Conservation (phyloP, 495 filamentous ascomycete genomes). For the Tuber borchii region DNA sequence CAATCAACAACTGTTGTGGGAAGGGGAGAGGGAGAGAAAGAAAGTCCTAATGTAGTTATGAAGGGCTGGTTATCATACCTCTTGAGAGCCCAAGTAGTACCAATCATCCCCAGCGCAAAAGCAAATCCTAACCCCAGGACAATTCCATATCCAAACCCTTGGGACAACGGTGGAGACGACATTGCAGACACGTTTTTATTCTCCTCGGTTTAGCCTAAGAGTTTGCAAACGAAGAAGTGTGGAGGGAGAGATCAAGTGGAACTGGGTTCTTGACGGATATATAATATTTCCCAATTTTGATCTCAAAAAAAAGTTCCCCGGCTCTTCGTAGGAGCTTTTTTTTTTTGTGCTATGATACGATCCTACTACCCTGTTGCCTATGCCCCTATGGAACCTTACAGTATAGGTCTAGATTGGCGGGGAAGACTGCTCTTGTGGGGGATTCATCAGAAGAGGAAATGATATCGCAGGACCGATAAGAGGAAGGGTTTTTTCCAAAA, state of each 20-base stretch:
- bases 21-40: not conserved
- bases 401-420: not conserved
- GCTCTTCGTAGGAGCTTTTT: not conserved
- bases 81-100: constrained; percentile 72
- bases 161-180: constrained; percentile 51
- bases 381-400: not conserved
- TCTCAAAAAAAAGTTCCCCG: not conserved
- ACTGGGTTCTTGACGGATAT: not conserved
- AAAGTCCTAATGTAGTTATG: not conserved
- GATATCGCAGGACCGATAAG: not conserved
- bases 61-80: constrained; percentile 43
- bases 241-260: not conserved
- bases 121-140: constrained; percentile 67
- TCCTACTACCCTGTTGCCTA: not conserved
- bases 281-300: not conserved
- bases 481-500: not conserved
- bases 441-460: not conserved
- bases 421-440: not conserved
- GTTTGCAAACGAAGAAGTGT: not conserved
- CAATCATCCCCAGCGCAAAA: constrained; percentile 74
- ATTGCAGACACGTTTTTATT: not conserved
- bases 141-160: constrained; percentile 76
- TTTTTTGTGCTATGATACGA: not conserved
- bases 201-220: not conserved
- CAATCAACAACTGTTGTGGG: constrained; percentile 7